Evolutionary conservation across 257 asterid species (phyloP), one percentile per base, ranked within the genome.

Genomic region (Lantana camara): DNA sequence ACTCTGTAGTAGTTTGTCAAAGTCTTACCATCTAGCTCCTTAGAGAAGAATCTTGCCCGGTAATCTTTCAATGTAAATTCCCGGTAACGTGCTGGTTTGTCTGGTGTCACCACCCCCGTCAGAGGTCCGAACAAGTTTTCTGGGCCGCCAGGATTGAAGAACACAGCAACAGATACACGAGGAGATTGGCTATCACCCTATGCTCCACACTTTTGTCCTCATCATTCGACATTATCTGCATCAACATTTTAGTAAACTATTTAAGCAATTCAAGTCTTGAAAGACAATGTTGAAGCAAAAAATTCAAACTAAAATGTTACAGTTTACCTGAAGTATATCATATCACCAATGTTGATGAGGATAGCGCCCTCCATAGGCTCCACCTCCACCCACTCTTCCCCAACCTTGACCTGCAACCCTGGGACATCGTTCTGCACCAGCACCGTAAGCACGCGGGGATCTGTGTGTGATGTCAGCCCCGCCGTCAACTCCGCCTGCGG

Each of bases 261-360:
- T 2, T 27, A 27, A 27, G 32, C 4, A 27, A 27, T 27, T 27
- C 32, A 27, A 27, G 5, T 27, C 5, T 5, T 5, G 2, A 20
- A 7, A 10, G 40, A 35, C 9, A 10, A 35, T 2, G 40, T 9
- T 35, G 40, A 35, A 35, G 4, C 7, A 10, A 35, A 9, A 1
- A 35, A 35, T 35, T 35, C 5, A 2, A 27, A 27, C n/a, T n/a
- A n/a, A n/a, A n/a, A n/a, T n/a, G n/a, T n/a, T n/a, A n/a, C n/a
- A n/a, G n/a, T n/a, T 22, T 70, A 80, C 83, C 85, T 80, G 80
- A 35, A 80, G 80, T 29, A 70, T 66, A 66, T 80, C 85, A 70
- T 66, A 66, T 80, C 85, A 27, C 83, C 85, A 44, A 80, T 67
- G 29, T 80, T 80, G 30, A 80, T 64, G 13, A 80, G 68, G 40